phyloP scores from a whole-genome alignment of 2,329 filamentous ascomycete genomes.

The Pezicula carpinea region DNA sequence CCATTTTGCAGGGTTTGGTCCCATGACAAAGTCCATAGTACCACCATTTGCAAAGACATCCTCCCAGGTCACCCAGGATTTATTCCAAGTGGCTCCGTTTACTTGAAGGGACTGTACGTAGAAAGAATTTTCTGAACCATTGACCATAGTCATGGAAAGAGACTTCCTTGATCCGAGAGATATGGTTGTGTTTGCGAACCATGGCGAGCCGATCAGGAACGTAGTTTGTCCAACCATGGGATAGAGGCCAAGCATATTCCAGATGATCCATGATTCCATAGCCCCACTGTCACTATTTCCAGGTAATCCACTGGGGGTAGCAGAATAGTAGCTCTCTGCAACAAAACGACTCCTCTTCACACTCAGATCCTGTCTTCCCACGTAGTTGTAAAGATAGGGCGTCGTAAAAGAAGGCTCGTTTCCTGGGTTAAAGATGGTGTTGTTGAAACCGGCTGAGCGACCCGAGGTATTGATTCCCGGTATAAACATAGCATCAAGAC shows the following conservation, averaged over 20 bases:
- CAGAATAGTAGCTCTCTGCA: conserved; percentile 55
- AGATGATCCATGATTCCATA: conserved; percentile 67
- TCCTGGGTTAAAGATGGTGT: conserved; percentile 57
- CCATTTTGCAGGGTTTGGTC: too few species aligned
- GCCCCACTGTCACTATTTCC: conserved; percentile 69
- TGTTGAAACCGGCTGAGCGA: conserved; percentile 34
- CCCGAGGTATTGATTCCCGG: conserved; percentile 37
- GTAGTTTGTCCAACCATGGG: conserved; percentile 65
- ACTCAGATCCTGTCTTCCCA: conserved; percentile 55
- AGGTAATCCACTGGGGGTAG: conserved; percentile 51
- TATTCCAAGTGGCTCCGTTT: conserved; percentile 58
- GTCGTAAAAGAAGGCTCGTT: conserved; percentile 46
- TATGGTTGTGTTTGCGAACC: conserved; percentile 51
- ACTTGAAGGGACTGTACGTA: conserved; percentile 64
- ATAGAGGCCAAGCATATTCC: conserved; percentile 65
- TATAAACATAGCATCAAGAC: conserved; percentile 47
- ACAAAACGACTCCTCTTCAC: conserved; percentile 54
- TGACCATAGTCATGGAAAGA: conserved; percentile 48
- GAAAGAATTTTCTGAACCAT: conserved; percentile 38
- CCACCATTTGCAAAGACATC: conserved; percentile 62
- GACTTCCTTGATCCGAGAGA: conserved; percentile 49
- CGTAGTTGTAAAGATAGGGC: conserved; percentile 67
- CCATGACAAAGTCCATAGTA: conserved; percentile 23
- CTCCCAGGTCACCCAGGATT: conserved; percentile 60
- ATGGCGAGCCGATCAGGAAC: conserved; percentile 61